A percentile compares a stretch with the other conserved stretches of the same genome.
Conservation (phyloP, 139 green algal genomes). For the Auxenochlorella pyrenoidosa region DNA sequence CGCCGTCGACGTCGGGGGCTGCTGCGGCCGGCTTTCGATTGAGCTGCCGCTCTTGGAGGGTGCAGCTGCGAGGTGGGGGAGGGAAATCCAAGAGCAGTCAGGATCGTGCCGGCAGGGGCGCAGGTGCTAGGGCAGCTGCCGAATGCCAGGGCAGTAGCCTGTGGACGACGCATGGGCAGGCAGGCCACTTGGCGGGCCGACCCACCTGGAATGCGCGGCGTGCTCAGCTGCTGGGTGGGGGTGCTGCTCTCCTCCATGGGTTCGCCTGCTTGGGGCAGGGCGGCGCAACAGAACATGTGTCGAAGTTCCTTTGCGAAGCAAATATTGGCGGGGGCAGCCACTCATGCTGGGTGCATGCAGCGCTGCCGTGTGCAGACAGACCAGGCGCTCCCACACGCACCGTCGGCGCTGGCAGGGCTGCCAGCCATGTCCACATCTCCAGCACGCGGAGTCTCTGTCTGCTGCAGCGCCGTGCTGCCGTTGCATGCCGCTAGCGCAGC, state of each 20-base stretch:
- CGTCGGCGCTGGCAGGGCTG: not conserved
- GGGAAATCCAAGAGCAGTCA: too few species aligned
- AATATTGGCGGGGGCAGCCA: too few species aligned
- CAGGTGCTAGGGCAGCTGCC: too few species aligned
- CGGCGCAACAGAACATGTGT: not conserved
- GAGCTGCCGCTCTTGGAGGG: slow-evolving; percentile 21
- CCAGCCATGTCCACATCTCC: not conserved
- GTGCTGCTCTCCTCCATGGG: not conserved
- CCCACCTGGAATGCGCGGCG: slow-evolving; percentile 5
- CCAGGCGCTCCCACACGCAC: not conserved
- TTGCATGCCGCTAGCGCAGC: not conserved
- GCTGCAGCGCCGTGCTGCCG: not conserved
- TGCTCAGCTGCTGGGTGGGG: slow-evolving; percentile 13
- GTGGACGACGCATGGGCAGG: not conserved
- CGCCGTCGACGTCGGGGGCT: not conserved
- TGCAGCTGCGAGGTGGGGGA: not conserved
- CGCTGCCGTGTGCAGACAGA: not conserved
- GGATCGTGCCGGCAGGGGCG: not conserved
- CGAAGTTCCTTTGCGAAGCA: too few species aligned
- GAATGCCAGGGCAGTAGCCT: not conserved
- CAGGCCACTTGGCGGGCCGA: not conserved
- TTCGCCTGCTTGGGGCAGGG: not conserved
- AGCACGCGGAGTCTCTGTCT: not conserved
- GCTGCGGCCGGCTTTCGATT: not conserved
- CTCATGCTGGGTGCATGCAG: too few species aligned